Evolutionary conservation across 208 protist genomes (phyloP).

Genomic region (Zelonia costaricensis): DNA sequence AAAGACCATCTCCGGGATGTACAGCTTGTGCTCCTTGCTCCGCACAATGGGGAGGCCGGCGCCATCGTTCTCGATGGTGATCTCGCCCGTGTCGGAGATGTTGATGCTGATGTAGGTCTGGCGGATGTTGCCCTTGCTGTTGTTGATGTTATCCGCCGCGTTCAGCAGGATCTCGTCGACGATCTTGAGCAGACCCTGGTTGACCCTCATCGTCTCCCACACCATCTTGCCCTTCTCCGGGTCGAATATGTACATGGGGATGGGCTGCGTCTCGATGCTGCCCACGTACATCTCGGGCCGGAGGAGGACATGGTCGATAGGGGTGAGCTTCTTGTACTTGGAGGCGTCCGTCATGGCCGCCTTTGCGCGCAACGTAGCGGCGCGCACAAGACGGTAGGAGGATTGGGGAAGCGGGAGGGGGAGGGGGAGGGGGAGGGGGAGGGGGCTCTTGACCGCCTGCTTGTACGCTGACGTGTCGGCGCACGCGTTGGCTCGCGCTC

Average conservation of each 20-base stretch:
- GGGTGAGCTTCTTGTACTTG: slow-evolving; percentile 93
- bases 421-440: neutral
- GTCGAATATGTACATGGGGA: slow-evolving; percentile 92
- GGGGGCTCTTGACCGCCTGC: too few relatives aligned
- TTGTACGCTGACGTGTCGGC: too few relatives aligned
- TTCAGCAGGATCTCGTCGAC: slow-evolving; percentile 99
- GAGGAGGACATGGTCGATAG: slow-evolving; percentile 96
- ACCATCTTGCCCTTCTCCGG: slow-evolving; percentile 77
- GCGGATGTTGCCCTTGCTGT: slow-evolving; percentile 41
- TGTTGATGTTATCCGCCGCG: slow-evolving; percentile 96
- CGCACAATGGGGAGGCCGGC: slow-evolving; percentile 92
- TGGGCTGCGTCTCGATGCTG: slow-evolving; percentile 85
- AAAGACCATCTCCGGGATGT: slow-evolving; percentile 98
- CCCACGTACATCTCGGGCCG: slow-evolving; percentile 99
- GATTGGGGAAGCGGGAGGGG: neutral
- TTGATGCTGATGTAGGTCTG: slow-evolving; percentile 93
- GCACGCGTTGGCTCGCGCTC: too few relatives aligned
- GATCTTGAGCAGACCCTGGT: slow-evolving; percentile 97
- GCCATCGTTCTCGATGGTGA: slow-evolving; percentile 96
- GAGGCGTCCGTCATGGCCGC: slow-evolving; percentile 67
- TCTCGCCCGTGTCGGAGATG: slow-evolving; percentile 88
- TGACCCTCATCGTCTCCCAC: slow-evolving; percentile 92
- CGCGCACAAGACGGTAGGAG: neutral
- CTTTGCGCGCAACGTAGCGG: too few relatives aligned
- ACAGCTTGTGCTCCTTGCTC: slow-evolving; percentile 93